Percentiles rank a stretch among this genome's conserved stretches.
Conservation (phyloP, 768 basidiomycete genomes). For the Lentinus tigrinus region DNA sequence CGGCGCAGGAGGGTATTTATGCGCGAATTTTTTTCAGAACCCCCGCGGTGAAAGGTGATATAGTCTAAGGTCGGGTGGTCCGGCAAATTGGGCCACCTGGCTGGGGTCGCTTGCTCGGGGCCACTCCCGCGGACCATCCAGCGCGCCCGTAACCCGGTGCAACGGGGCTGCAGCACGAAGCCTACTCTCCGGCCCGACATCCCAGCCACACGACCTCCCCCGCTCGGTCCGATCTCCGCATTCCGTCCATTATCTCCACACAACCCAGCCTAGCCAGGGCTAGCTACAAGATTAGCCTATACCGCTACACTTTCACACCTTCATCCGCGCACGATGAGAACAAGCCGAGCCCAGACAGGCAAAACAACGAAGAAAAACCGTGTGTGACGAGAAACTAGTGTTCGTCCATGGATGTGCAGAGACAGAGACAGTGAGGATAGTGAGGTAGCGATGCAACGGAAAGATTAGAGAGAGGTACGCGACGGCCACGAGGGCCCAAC, state of each 20-base stretch:
- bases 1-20: constrained; percentile 1
- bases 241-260: not conserved
- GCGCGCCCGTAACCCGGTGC: not conserved
- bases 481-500: too few relatives aligned
- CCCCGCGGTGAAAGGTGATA: not conserved
- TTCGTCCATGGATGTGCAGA: too few relatives aligned
- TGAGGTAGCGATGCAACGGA: not conserved
- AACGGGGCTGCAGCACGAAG: not conserved
- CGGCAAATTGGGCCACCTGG: not conserved
- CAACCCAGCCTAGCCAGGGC: too few relatives aligned
- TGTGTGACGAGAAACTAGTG: too few relatives aligned
- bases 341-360: not conserved
- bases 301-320: not conserved
- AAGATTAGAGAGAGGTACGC: too few relatives aligned
- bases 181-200: not conserved
- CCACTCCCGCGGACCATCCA: not conserved
- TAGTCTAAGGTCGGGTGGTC: not conserved
- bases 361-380: not conserved
- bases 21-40: not conserved
- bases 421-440: not conserved
- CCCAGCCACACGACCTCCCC: not conserved
- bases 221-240: not conserved
- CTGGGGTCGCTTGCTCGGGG: not conserved
- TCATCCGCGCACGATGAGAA: not conserved
- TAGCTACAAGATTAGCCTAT: not conserved